Evolutionary conservation across 1,139 yeast species (phyloP).

Genomic region (Blastobotrys illinoisensis): DNA sequence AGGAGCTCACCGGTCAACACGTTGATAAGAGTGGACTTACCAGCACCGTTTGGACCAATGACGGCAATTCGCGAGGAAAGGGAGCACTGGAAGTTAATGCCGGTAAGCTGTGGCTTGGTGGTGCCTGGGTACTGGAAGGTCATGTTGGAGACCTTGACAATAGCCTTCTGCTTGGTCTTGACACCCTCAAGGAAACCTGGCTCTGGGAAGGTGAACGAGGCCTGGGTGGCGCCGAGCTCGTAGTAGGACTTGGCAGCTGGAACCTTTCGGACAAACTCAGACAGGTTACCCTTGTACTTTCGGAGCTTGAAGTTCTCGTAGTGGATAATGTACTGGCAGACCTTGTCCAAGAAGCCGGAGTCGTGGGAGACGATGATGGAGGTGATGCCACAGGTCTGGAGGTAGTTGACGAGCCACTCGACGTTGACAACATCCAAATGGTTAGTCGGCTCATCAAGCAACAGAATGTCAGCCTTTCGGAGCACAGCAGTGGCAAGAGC

Average conservation of each 20-base stretch:
- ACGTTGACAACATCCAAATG: conserved; percentile 99
- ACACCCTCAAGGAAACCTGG: conserved; percentile 99
- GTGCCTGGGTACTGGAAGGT: conserved; percentile 99
- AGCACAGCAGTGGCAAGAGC: conserved; percentile 99
- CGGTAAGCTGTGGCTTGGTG: conserved; percentile 82
- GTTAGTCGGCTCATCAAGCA: conserved; percentile 99
- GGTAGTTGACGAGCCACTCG: conserved; percentile 99
- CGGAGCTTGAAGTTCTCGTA: conserved; percentile 99
- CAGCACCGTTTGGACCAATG: conserved; percentile 99
- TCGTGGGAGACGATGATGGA: conserved; percentile 98
- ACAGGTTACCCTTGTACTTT: conserved; percentile 99
- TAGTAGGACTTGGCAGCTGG: conserved; percentile 98
- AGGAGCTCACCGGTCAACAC: conserved; percentile 98
- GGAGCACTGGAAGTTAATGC: conserved; percentile 97
- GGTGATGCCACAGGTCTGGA: conserved; percentile 95
- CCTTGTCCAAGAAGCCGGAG: conserved; percentile 98
- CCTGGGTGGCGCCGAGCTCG: conserved; percentile 96
- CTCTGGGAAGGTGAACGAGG: conserved; percentile 96
- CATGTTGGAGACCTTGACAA: conserved; percentile 95
- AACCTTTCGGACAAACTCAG: conserved; percentile 97
- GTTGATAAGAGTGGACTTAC: conserved; percentile 97
- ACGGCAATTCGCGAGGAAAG: conserved; percentile 99
- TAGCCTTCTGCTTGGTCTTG: conserved; percentile 99
- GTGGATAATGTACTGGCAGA: conserved; percentile 96
- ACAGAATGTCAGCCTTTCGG: conserved; percentile 95